Conservation (phyloP, 148 eudicot species). For the Diospyros kaki region DNA sequence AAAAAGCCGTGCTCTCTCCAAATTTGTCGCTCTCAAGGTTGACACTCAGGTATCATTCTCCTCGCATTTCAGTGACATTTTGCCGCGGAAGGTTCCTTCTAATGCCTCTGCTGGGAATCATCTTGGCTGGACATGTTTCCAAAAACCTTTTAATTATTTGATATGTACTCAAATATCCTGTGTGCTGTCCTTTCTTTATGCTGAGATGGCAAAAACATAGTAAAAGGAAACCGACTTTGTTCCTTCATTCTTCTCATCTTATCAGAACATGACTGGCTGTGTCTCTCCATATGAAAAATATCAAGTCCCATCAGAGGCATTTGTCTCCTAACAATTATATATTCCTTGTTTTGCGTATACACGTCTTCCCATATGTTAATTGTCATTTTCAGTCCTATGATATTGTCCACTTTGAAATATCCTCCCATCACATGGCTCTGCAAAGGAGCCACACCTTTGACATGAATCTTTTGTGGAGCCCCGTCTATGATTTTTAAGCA, state of each 20-base stretch:
- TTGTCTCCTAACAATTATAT: neutral
- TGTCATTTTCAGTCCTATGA: neutral
- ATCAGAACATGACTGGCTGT: neutral
- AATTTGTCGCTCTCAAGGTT: neutral
- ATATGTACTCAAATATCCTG: too few relatives aligned
- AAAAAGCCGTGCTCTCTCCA: neutral
- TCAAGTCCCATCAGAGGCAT: constrained; percentile 8
- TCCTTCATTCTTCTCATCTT: neutral
- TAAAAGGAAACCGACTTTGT: neutral
- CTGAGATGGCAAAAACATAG: too few relatives aligned
- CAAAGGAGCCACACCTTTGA: neutral
- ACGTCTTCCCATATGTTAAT: neutral
- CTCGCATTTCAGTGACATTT: too few relatives aligned
- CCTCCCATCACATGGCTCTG: neutral
- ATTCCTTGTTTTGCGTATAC: neutral
- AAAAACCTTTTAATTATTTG: too few relatives aligned
- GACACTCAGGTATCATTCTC: neutral
- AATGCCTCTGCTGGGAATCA: too few relatives aligned
- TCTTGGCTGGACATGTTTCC: too few relatives aligned
- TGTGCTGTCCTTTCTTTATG: too few relatives aligned
- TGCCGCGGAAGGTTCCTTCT: too few relatives aligned
- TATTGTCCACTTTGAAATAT: neutral
- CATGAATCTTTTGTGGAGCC: neutral
- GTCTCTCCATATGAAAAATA: neutral
- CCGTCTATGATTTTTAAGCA: neutral